Evolutionary conservation across 2,329 filamentous ascomycete genomes (phyloP).

Genomic region (Colletotrichum euphorbiae): DNA sequence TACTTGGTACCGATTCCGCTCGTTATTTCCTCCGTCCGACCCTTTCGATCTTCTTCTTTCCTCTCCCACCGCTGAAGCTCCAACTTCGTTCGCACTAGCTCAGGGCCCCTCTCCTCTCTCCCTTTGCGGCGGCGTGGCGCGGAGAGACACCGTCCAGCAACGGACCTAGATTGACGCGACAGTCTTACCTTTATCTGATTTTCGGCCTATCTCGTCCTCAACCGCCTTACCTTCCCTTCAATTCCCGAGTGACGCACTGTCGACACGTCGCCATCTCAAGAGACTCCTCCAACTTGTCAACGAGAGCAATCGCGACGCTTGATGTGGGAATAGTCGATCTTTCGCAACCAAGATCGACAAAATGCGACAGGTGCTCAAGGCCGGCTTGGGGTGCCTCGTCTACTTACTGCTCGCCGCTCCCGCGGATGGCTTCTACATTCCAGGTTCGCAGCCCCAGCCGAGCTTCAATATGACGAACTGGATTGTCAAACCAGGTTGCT

Average conservation of each 20-base stretch:
- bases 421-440: conserved; percentile 83
- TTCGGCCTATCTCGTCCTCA: conserved; percentile 13
- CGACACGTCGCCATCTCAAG: neutral
- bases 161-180: conserved; percentile 27
- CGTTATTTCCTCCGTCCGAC: conserved; percentile 51
- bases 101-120: neutral
- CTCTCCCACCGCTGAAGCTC: conserved; percentile 14
- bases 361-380: conserved; percentile 50
- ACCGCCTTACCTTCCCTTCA: conserved; percentile 13
- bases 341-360: conserved; percentile 14
- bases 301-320: neutral
- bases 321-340: conserved; percentile 1
- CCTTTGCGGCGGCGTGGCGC: conserved; percentile 33
- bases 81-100: conserved; percentile 1
- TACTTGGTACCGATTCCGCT: conserved; percentile 67
- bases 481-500: neutral
- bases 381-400: conserved; percentile 52
- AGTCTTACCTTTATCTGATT: conserved; percentile 30
- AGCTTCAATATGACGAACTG: conserved; percentile 4
- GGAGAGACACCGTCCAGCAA: conserved; percentile 34
- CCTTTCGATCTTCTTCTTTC: conserved; percentile 8
- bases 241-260: conserved; percentile 6
- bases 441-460: conserved; percentile 67
- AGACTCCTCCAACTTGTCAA: neutral
- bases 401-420: conserved; percentile 56